Base-by-base conservation (phyloP, 179 eudicot species). In the Nepenthes alata region DNA sequence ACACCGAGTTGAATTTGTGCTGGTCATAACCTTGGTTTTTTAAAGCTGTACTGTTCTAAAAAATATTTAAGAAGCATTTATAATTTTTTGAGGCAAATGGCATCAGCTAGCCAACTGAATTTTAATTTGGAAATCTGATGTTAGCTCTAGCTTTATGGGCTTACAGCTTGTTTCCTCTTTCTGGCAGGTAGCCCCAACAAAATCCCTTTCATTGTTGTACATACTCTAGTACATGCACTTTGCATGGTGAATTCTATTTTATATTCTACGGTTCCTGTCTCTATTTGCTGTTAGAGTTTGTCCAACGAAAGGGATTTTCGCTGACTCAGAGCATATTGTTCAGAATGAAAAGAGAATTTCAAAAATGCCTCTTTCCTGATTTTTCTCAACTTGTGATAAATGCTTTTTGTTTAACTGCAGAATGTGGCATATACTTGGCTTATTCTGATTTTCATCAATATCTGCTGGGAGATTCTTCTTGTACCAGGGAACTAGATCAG, bases 361-460 rank as follows among this genome's bases (percentile, higher is more conserved):
- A 49, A 3, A 49, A n/a, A 49, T 3, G 11, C 4, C 9, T 10
- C 11, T 49, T 49, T 49, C 11, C 53, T 49, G 12, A 6, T 11
- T 49, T 49, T 49, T 49, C 13, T 6, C 8, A 7, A 41, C 45
- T 4, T 7, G 25, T 25, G 25, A 41, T 2, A 49, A 6, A 3
- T 49, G 47, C 37, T 64, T 71, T 56, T 9, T 63, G 60, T 63
- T 63, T 60, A 34, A 61, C 37, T 78, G 84, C 91, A 90, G 98
- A 87, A 63, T 88, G 83, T 65, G 95, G 85, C 59, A 81, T 93
- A 71, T 93, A 87, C 77, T 72, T 90, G 77, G 88, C 91, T 61
- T 93, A 93, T 73, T 81, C 95, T 64, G 94, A 93, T 74, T 93
- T 90, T 68, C 91, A 85, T 75, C 85, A 85, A 48, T 93, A 85